A percentile compares a stretch with the other conserved stretches of the same genome.
These are phyloP conservation scores for Wickerhamiella azymoides DNA, from an alignment of 805 yeast species.

Conservation along the genomic window DNA sequence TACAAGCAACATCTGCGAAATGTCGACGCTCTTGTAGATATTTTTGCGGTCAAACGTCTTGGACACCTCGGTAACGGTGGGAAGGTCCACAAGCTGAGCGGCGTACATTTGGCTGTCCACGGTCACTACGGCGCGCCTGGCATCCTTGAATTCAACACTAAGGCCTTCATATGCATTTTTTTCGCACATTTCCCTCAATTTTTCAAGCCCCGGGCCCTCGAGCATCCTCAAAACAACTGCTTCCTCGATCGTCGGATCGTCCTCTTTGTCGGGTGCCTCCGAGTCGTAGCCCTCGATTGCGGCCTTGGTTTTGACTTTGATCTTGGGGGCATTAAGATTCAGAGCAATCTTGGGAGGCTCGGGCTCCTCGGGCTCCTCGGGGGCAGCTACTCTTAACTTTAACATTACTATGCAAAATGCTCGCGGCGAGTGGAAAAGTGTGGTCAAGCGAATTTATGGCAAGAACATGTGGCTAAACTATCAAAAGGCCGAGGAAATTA, in stretches of 20 bases:
- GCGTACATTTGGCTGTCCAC: slow-evolving; percentile 61
- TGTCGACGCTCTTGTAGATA: slow-evolving; percentile 71
- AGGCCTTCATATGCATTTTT: slow-evolving; percentile 50
- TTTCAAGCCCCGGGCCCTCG: slow-evolving; percentile 52
- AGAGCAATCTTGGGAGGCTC: slow-evolving; percentile 11
- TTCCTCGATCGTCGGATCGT: slow-evolving; percentile 83
- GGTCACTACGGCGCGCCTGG: slow-evolving; percentile 60
- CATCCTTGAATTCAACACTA: slow-evolving; percentile 69
- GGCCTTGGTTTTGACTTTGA: slow-evolving; percentile 47
- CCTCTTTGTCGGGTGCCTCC: slow-evolving; percentile 91
- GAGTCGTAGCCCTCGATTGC: slow-evolving; percentile 96
- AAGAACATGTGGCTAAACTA: slow-evolving; percentile 21
- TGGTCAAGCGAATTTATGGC: slow-evolving; percentile 17
- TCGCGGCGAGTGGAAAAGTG: slow-evolving; percentile 15
- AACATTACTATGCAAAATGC: slow-evolving; percentile 16
- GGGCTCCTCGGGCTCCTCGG: not conserved
- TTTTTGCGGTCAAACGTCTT: slow-evolving; percentile 84
- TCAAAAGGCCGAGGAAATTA: slow-evolving; percentile 24
- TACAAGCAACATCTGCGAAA: slow-evolving; percentile 73
- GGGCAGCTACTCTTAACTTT: slow-evolving; percentile 19
- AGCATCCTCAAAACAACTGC: slow-evolving; percentile 66
- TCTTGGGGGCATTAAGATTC: slow-evolving; percentile 27
- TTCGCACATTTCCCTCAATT: slow-evolving; percentile 61
- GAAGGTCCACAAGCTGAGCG: slow-evolving; percentile 77
- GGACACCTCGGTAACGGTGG: slow-evolving; percentile 74